A percentile compares a stretch with the other conserved stretches of the same genome.
phyloP scores from a whole-genome alignment of 768 basidiomycete species.

The Phaeolepiota aurea region DNA sequence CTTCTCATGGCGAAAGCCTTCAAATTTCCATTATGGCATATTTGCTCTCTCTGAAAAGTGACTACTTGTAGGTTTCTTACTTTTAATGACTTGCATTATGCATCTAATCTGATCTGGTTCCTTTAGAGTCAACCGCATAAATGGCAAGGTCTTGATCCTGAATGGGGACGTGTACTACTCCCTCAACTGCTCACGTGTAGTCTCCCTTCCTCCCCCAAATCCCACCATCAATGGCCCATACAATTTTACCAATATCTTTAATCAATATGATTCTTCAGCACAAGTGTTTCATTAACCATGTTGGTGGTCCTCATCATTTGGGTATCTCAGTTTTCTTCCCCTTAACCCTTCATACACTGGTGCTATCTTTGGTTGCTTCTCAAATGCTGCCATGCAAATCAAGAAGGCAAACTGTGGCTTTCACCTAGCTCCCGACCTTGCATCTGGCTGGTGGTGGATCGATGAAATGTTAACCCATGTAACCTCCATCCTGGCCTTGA shows the following conservation, averaged over 20 bases:
- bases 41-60: too few relatives aligned
- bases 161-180: background rate
- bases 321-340: background rate
- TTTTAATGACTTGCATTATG: too few relatives aligned
- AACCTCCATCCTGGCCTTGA: background rate
- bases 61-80: too few relatives aligned
- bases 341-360: background rate
- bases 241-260: background rate
- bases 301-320: background rate
- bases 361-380: background rate
- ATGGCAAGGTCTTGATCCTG: background rate
- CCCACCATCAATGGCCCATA: too few relatives aligned
- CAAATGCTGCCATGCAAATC: background rate
- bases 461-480: background rate
- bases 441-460: background rate
- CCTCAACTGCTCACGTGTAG: background rate
- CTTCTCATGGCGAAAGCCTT: too few relatives aligned
- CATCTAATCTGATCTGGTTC: too few relatives aligned
- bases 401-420: background rate
- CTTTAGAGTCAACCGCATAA: background rate
- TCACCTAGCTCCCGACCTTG: background rate
- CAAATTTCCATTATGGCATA: too few relatives aligned
- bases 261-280: background rate
- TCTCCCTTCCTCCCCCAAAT: too few relatives aligned
- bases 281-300: background rate